A percentile compares a stretch with the other conserved stretches of the same genome.
phyloP scores from a whole-genome alignment of 106 monocot species.

The Cymbidium sinense region DNA sequence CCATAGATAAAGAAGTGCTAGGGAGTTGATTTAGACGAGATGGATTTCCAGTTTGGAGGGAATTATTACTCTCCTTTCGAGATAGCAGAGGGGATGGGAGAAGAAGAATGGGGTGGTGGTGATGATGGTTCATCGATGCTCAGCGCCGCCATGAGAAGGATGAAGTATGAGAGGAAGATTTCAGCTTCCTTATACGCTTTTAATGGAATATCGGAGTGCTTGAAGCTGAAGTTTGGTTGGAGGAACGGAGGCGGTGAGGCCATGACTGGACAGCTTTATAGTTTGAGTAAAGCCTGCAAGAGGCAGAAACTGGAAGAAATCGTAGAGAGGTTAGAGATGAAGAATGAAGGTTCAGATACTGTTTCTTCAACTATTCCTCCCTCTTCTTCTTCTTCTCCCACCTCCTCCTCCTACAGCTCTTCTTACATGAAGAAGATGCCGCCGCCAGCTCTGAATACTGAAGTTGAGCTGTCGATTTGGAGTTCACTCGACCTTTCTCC shows the following conservation, averaged over 20 bases:
- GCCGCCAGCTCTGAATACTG: conserved; percentile 1
- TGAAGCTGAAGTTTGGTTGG: conserved; percentile 12
- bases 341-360: background rate
- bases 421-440: background rate
- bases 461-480: conserved; percentile 32
- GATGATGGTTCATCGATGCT: conserved; percentile 7
- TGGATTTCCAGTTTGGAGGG: conserved; percentile 13
- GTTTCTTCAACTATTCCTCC: background rate
- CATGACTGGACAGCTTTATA: background rate
- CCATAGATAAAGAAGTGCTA: too few relatives aligned
- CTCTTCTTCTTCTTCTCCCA: background rate
- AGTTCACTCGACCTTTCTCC: conserved; percentile 53
- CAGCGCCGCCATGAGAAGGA: conserved; percentile 24
- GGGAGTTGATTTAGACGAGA: conserved; percentile 6
- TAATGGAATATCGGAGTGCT: conserved; percentile 36
- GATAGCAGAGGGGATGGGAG: conserved; percentile 14
- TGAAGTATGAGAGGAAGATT: conserved; percentile 44
- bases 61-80: conserved; percentile 25
- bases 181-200: conserved; percentile 44
- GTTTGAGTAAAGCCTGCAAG: conserved; percentile 1
- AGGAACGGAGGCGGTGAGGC: conserved; percentile 1
- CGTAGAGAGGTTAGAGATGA: background rate
- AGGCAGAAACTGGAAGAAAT: background rate
- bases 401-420: conserved; percentile 4
- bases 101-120: background rate